phyloP scores from a whole-genome alignment of 2,329 filamentous ascomycete species.

The Ilyonectria sp. region DNA sequence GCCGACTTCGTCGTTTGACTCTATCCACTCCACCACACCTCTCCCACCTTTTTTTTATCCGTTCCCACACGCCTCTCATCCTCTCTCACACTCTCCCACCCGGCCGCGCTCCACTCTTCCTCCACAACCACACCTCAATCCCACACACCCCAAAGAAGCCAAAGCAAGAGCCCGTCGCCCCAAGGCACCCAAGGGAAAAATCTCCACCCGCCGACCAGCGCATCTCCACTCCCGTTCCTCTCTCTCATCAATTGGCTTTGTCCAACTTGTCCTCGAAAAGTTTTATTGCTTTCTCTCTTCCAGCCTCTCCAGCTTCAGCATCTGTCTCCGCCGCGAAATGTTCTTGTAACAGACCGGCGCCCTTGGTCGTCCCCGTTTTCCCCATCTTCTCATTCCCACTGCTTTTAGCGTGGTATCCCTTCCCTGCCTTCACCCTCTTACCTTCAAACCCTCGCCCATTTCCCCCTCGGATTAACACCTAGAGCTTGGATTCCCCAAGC shows the following conservation, averaged over 20 bases:
- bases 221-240: conserved; percentile 49
- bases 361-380: conserved; percentile 42
- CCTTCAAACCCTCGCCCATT: conserved; percentile 22
- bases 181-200: conserved; percentile 48
- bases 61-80: conserved; percentile 42
- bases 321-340: conserved; percentile 46
- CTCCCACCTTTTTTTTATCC: conserved; percentile 34
- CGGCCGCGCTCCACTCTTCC: conserved; percentile 18
- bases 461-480: conserved; percentile 25
- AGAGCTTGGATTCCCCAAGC: conserved; percentile 31
- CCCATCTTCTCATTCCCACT: conserved; percentile 40
- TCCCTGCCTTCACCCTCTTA: conserved; percentile 27
- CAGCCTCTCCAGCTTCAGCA: conserved; percentile 46
- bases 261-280: conserved; percentile 50
- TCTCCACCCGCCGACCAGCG: conserved; percentile 47
- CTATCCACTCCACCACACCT: conserved; percentile 42
- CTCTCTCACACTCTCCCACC: conserved; percentile 12
- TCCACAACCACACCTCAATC: conserved; percentile 33
- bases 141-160: conserved; percentile 44
- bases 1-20: conserved; percentile 45
- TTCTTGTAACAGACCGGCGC: conserved; percentile 45
- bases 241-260: conserved; percentile 50
- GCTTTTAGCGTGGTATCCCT: conserved; percentile 39
- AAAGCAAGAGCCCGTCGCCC: conserved; percentile 41
- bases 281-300: conserved; percentile 48